phyloP scores from a whole-genome alignment of 257 asterid species.

The Solanum medicagineum region DNA sequence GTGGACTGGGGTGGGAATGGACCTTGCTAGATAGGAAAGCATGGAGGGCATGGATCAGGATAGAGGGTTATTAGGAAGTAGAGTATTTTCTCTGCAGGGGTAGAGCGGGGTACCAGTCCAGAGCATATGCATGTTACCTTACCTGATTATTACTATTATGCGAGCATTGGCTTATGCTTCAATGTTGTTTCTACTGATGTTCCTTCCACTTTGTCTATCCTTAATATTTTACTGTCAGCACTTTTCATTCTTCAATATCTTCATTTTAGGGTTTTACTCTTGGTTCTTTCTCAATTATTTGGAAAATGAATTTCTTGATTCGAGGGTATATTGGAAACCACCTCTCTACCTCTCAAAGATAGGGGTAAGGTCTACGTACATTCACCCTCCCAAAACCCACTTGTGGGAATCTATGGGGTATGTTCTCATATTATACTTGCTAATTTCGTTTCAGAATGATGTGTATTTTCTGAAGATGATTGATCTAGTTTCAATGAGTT shows the following conservation, averaged over 20 bases:
- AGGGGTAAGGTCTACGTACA: neutral
- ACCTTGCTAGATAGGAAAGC: neutral
- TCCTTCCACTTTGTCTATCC: neutral
- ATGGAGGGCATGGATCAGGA: neutral
- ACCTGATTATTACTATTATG: neutral
- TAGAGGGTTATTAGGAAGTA: neutral
- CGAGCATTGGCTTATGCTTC: neutral
- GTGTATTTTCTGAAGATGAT: neutral
- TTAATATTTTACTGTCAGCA: neutral
- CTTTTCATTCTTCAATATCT: neutral
- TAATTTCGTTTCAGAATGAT: neutral
- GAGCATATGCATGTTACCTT: neutral
- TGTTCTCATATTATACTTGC: neutral
- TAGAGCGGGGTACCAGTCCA: neutral
- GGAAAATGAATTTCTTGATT: neutral
- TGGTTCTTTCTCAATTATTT: neutral
- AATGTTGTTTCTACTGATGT: neutral
- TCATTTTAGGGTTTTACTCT: neutral
- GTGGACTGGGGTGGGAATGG: neutral
- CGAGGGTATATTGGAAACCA: neutral
- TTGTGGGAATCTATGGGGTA: neutral
- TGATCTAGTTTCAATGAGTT: neutral
- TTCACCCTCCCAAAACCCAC: neutral
- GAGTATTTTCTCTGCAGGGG: neutral
- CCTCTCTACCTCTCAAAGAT: neutral